Base-by-base conservation (phyloP, 1,284 basidiomycete genomes). In the Cryptococcus wingfieldii region DNA sequence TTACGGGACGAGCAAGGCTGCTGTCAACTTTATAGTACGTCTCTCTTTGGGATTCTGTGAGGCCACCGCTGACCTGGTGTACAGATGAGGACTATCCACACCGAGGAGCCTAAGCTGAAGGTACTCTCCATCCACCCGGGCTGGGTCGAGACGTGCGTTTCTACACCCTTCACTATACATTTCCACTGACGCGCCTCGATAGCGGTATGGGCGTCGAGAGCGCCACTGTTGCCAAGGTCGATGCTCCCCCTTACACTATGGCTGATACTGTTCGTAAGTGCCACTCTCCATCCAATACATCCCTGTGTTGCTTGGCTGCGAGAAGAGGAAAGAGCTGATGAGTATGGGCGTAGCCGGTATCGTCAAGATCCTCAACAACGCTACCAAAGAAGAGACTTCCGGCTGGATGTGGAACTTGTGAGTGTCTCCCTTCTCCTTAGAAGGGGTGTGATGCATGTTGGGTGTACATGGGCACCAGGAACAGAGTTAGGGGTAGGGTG, bases 1-100 rank as follows among this genome's bases (percentile, higher is more conserved):
- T 31, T 64, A 64, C 50, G 60, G 60, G 3, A 42, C 46, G 7
- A 48, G 55, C 28, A 66, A 66, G 53, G 62, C 53, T 7, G 47
- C 53, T 45, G 42, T 55, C 42, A 50, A 50, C 43, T 55, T 34
- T 38, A 19, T 55, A 8, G 53, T 55, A 23, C 37, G 53, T 48
- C 14, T 44, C 18, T 18, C 14, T 34, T 34, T 34, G 1, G 7
- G 7, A 34, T 34, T 8, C 31, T 34, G 6, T 34, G 31, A 10
- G 31, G 10, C 10, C 6, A 1, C 6, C 10, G 10, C 31, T 34
- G 31, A 34, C 10, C n/a, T 2, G 18, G 8, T 25, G n/a, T 44
- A 25, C 18, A 44, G 42, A 19, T 44, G 18, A 14, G 18, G 10
- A 44, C 18, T 5, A 50, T 50, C 12, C 53, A 55, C 31, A 37